Conservation (phyloP, 2,329 filamentous ascomycete species). For the Curvularia hawaiiensis region DNA sequence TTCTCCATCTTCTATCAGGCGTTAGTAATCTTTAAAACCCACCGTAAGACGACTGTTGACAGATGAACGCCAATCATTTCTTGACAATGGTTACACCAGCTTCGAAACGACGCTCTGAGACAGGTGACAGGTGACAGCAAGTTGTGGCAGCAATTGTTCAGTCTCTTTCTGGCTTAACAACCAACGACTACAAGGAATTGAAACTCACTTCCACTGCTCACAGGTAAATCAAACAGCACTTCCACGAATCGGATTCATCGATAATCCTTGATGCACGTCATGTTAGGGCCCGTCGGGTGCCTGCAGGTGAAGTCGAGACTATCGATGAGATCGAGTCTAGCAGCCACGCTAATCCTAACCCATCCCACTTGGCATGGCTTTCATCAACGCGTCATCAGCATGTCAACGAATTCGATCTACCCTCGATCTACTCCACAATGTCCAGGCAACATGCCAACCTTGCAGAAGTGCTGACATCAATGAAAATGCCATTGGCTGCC, state of each 20-base stretch:
- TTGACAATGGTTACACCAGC: background rate
- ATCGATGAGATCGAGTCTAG: slow-evolving; percentile 3
- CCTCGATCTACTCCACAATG: slow-evolving; percentile 18
- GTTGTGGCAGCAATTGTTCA: background rate
- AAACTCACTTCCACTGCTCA: background rate
- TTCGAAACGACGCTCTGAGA: background rate
- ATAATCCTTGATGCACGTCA: background rate
- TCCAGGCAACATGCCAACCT: slow-evolving; percentile 7
- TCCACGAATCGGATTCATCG: background rate
- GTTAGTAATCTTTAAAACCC: background rate
- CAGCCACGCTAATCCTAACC: background rate
- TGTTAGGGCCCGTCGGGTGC: background rate
- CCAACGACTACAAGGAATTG: background rate
- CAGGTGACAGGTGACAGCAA: background rate
- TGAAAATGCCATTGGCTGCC: slow-evolving; percentile 20
- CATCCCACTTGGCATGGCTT: background rate
- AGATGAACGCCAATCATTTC: background rate
- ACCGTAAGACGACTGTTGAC: background rate
- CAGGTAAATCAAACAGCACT: background rate
- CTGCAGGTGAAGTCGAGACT: background rate
- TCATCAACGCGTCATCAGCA: slow-evolving; percentile 28
- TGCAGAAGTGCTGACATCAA: slow-evolving; percentile 36
- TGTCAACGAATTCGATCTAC: slow-evolving; percentile 16
- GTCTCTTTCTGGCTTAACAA: background rate
- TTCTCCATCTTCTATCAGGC: background rate